Base-by-base conservation (phyloP, 805 yeast genomes). In the Hanseniaspora valbyensis region DNA sequence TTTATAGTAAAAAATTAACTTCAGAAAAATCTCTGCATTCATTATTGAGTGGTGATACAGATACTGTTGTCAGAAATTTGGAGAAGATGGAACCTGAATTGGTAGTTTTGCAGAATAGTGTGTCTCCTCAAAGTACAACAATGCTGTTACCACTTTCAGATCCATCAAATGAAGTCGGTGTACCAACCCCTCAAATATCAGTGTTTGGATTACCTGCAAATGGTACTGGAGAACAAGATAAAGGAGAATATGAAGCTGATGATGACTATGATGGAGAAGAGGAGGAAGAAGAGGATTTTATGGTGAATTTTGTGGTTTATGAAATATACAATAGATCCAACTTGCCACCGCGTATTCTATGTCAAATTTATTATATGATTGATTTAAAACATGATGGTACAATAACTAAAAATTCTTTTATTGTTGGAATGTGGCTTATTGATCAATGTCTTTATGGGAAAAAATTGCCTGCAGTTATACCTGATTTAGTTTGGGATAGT, bases 341-440 rank as follows among this genome's bases (percentile, higher is more conserved):
- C 56, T 69, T 92, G 36, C 79, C 90, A 1, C 70, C 67, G 16
- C 83, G 80, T 25, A 72, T 77, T 0, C 62, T 84, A 29, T 69
- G 67, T 22, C 74, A 76, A 44, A 80, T 81, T 26, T 86, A 87
- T 87, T 75, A 78, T 43, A 69, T 82, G 58, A 90, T 89, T 4
- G 86, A 76, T 61, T 72, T 66, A 50, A 63, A 79, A 56, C 64
- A 69, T 42, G 92, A 83, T 61, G 95, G 95, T 0, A 76, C 84
- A 0, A 68, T 92, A 50, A 82, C 80, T 56, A 76, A 85, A 54
- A 81, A 79, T 33, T 90, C 89, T 55, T 92, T 92, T 59, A 68
- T 90, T 29, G 90, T 89, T n/a, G 98, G 98, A 0, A 89, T 85
- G 83, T 92, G 98, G 98, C 66, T 89, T 4, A 89, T 92, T 2